Conservation (phyloP, 2,329 filamentous ascomycete genomes). For the Penicillium verrucosum region DNA sequence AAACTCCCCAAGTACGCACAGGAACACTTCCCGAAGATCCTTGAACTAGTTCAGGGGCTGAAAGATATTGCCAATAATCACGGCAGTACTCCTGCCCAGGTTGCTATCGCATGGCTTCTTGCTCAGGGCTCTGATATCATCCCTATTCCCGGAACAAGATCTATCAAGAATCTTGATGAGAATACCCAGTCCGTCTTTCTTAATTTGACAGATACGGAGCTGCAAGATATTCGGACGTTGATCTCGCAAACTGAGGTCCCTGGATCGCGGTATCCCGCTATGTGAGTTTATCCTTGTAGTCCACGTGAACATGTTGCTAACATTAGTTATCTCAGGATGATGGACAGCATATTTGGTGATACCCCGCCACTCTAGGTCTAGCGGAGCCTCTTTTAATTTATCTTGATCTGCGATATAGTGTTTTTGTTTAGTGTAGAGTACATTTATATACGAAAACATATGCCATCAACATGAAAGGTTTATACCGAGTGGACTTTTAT, state of each 20-base stretch:
- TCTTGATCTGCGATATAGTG: neutral
- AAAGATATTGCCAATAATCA: conserved; percentile 52
- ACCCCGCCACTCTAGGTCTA: conserved; percentile 1
- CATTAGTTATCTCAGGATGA: neutral
- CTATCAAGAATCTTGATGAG: conserved; percentile 13
- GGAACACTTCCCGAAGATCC: conserved; percentile 55
- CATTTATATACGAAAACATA: too few relatives aligned
- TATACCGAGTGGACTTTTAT: too few relatives aligned
- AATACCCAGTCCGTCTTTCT: conserved; percentile 7
- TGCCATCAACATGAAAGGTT: too few relatives aligned
- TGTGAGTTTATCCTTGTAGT: neutral
- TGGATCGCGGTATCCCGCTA: neutral
- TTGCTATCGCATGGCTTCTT: conserved; percentile 63
- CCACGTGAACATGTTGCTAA: neutral
- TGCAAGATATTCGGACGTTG: conserved; percentile 13
- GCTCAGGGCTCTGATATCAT: conserved; percentile 48
- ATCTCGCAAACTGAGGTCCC: neutral
- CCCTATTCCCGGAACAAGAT: conserved; percentile 29
- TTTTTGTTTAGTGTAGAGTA: neutral
- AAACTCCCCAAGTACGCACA: conserved; percentile 48
- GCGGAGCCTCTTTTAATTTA: neutral
- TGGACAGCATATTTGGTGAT: neutral
- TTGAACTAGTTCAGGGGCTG: conserved; percentile 51
- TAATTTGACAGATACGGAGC: conserved; percentile 10
- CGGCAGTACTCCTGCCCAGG: conserved; percentile 53